phyloP scores from a whole-genome alignment of 371 early-diverging fungal genomes.

The Basidiobolus heterosporus region DNA sequence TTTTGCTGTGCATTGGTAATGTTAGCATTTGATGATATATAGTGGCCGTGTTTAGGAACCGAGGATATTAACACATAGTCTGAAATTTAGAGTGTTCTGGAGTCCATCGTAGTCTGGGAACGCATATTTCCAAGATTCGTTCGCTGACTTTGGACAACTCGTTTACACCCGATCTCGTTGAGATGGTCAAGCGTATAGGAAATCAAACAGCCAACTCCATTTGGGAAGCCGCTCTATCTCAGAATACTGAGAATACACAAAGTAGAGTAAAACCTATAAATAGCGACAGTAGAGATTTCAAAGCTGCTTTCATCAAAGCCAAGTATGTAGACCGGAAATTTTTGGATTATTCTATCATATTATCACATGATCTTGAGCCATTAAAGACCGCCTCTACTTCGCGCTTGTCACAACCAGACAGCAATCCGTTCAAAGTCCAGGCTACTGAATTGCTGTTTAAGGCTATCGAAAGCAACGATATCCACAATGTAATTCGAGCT shows the following conservation, averaged over 20 bases:
- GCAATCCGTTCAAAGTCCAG: no score
- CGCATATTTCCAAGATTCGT: conserved; percentile 75
- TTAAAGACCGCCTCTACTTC: neutral
- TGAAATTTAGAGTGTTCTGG: conserved; percentile 95
- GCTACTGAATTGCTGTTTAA: no score
- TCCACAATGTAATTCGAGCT: no score
- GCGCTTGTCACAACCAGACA: no score
- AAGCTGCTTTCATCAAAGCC: conserved; percentile 1
- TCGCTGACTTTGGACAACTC: conserved; percentile 58
- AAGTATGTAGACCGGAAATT: conserved; percentile 4
- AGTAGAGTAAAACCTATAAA: neutral
- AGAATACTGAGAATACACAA: neutral
- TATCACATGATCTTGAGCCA: neutral
- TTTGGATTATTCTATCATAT: neutral
- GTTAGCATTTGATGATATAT: no score
- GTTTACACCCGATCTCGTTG: conserved; percentile 4
- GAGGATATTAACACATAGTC: no score
- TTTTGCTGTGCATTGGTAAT: conserved; percentile 49
- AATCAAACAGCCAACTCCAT: neutral
- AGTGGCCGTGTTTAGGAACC: no score
- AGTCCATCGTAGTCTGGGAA: conserved; percentile 87
- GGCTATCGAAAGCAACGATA: no score
- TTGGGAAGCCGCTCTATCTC: conserved; percentile 1
- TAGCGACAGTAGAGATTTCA: conserved; percentile 1
- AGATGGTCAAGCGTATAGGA: neutral